Evolutionary conservation across 257 asterid species (phyloP), one percentile per base, ranked within the genome.

Genomic region (Solanum appendiculatum): DNA sequence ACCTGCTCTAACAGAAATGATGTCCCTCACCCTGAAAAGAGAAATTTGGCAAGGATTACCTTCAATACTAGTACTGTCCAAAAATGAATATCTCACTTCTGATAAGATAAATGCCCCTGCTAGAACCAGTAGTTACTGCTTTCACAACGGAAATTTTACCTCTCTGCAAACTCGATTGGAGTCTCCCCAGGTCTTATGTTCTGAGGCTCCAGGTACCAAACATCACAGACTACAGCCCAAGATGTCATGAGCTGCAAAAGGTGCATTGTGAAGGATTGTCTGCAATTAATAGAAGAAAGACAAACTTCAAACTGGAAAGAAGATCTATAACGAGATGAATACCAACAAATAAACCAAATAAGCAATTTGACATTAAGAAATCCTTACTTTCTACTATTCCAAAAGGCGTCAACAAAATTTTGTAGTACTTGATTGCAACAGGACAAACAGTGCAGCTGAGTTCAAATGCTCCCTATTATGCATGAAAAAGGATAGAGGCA

Each of bases 201-300:
- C 89, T 97, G 99, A 89, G 99, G 98, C 90, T 95, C 99, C 90
- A 97, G 88, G 92, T 96, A 97, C 99, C 99, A 97, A 83, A 97
- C 99, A 88, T 97, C 98, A 88, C 99, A 97, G 88, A 97, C 99
- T 85, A 97, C 99, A 87, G 99, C 99, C 99, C 99, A 95, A 14
- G 99, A 95, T 83, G 99, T 95, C 99, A 97, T 97, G 86, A 97
- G 98, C 94, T 97, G 99, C 94, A 96, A 88, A 91, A 97, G 91
- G 90, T 97, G 99, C 74, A 77, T 95, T 75, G 98, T 95, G 92
- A 95, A 97, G 86, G 99, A 97, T 89, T 96, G 99, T 90, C 99
- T 96, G 94, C 91, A 87, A 88, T 80, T 40, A 88, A 68, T 42
- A 91, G 18, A 42, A 42, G 44, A 64, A 51, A 68, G 42, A 1